phyloP scores from a whole-genome alignment of 257 asterid species.

The Handroanthus guayacan region DNA sequence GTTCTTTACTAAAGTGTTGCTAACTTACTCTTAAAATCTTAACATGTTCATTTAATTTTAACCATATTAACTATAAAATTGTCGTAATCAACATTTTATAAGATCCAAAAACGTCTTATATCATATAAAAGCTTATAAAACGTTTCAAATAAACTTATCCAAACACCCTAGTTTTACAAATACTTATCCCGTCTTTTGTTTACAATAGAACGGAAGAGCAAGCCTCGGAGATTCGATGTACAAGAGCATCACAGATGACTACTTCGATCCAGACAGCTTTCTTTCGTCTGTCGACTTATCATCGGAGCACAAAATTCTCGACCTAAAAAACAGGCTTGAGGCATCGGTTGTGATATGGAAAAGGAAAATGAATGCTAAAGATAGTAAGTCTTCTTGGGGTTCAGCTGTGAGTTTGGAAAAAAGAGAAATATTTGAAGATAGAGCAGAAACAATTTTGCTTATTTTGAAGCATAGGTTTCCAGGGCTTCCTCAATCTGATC shows the following conservation, averaged over 20 bases:
- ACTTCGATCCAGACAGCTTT: slow-evolving; percentile 72
- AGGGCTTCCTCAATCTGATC: slow-evolving; percentile 78
- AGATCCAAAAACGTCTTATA: too few species aligned
- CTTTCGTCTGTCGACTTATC: slow-evolving; percentile 67
- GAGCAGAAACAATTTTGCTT: slow-evolving; percentile 76
- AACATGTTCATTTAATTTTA: too few species aligned
- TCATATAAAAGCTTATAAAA: too few species aligned
- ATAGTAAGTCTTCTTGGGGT: slow-evolving; percentile 80
- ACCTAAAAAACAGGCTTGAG: slow-evolving; percentile 87
- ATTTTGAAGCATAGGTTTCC: slow-evolving; percentile 82
- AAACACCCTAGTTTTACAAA: background rate
- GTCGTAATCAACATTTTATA: too few species aligned
- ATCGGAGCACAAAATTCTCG: slow-evolving; percentile 85
- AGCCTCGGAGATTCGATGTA: slow-evolving; percentile 85
- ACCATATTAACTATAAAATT: too few species aligned
- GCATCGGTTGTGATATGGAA: slow-evolving; percentile 89
- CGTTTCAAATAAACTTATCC: too few species aligned
- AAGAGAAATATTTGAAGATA: slow-evolving; percentile 80
- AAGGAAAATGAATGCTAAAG: slow-evolving; percentile 82
- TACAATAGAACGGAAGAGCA: slow-evolving; percentile 80
- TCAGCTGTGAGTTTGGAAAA: slow-evolving; percentile 83
- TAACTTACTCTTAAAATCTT: background rate
- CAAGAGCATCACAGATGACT: slow-evolving; percentile 80
- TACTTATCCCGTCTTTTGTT: background rate
- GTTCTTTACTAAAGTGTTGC: background rate